Evolutionary conservation across 257 asterid genomes (phyloP).

Genomic region (Linaria vulgaris): DNA sequence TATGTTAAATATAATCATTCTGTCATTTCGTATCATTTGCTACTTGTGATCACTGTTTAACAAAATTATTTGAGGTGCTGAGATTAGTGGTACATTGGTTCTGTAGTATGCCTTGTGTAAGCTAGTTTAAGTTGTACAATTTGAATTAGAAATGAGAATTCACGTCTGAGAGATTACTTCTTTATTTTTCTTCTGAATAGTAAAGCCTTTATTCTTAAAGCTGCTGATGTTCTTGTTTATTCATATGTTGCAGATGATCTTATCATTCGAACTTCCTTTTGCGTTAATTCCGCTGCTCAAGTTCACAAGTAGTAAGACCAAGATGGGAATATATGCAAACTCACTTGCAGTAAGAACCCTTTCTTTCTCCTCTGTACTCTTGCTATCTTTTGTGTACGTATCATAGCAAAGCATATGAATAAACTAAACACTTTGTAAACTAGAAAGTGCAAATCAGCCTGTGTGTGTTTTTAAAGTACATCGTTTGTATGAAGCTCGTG

Average conservation of each 20-base stretch:
- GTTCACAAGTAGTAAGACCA: conserved; percentile 90
- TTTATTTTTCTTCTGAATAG: background rate
- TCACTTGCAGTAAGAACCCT: conserved; percentile 54
- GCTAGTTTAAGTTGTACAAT: no score
- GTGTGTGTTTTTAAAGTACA: no score
- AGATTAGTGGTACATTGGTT: no score
- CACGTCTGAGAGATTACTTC: background rate
- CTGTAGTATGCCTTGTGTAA: no score
- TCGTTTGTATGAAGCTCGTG: no score
- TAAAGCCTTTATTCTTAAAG: conserved; percentile 11
- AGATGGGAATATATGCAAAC: conserved; percentile 83
- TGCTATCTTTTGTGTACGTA: background rate
- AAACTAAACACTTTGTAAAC: no score
- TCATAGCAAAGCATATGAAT: no score
- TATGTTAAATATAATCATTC: background rate
- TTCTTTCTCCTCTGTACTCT: conserved; percentile 1
- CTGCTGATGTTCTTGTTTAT: no score
- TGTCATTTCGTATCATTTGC: background rate
- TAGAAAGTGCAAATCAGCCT: no score
- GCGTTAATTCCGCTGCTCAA: conserved; percentile 94
- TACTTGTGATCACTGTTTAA: background rate
- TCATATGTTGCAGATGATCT: conserved; percentile 65
- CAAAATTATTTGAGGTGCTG: background rate
- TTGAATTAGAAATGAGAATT: no score
- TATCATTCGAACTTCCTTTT: conserved; percentile 93